These are phyloP conservation scores for Flaveria ramosissima DNA, from an alignment of 129 eudicot species.

Conservation along the genomic window DNA sequence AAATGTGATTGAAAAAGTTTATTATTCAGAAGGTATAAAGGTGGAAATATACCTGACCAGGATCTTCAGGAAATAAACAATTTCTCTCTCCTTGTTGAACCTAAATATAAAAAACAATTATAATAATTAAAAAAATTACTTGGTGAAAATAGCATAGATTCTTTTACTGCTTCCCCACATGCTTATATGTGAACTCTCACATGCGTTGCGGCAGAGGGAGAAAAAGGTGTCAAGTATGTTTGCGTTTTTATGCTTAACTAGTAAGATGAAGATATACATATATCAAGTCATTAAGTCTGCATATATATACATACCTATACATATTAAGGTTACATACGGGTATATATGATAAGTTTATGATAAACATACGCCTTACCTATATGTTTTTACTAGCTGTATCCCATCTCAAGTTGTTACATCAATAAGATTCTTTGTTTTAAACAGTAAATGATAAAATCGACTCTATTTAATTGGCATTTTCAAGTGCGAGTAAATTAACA, in stretches of 20 bases:
- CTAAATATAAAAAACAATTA: constrained; percentile 30
- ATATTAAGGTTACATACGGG: neutral
- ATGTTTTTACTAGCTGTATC: too few relatives aligned
- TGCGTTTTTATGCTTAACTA: neutral
- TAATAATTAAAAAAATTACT: neutral
- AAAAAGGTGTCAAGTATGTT: constrained; percentile 19
- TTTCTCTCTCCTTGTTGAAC: constrained; percentile 81
- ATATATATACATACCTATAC: neutral
- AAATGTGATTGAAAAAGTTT: constrained; percentile 14
- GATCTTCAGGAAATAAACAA: constrained; percentile 94
- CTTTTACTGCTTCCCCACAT: constrained; percentile 26
- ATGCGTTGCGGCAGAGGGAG: constrained; percentile 33
- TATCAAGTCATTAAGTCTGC: neutral
- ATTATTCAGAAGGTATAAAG: constrained; percentile 18
- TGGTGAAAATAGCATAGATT: neutral
- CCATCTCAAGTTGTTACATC: too few relatives aligned
- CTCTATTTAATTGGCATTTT: too few relatives aligned
- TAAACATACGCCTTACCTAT: too few relatives aligned
- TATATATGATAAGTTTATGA: neutral
- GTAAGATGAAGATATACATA: constrained; percentile 1
- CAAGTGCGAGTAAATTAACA: too few relatives aligned
- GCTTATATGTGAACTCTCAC: constrained; percentile 35
- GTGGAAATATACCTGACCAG: constrained; percentile 75
- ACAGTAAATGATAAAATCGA: too few relatives aligned
- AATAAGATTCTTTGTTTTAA: too few relatives aligned